phyloP scores from a whole-genome alignment of 495 filamentous ascomycete genomes.

The Aspergillus panamensis region DNA sequence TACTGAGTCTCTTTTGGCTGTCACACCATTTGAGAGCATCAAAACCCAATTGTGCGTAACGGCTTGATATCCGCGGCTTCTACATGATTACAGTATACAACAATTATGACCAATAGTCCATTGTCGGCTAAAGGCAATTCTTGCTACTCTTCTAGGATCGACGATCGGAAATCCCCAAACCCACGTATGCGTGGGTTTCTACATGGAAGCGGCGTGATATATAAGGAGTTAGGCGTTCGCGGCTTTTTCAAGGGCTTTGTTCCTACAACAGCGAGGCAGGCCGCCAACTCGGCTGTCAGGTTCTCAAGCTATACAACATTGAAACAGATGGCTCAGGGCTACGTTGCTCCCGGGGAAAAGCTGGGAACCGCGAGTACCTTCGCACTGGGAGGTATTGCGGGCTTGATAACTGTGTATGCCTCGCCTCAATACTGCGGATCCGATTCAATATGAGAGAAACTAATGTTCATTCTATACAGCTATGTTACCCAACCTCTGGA shows the following conservation, averaged over 20 bases:
- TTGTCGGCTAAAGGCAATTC: neutral
- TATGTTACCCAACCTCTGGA: conserved; percentile 84
- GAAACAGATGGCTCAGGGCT: conserved; percentile 86
- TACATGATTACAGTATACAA: neutral
- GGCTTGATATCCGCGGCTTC: neutral
- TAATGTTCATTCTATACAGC: conserved; percentile 27
- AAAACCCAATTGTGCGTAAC: conserved; percentile 78
- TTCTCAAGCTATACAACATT: conserved; percentile 89
- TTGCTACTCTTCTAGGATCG: conserved; percentile 57
- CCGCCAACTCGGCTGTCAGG: conserved; percentile 85
- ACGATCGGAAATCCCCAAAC: conserved; percentile 85
- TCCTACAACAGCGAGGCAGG: conserved; percentile 89
- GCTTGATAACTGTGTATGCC: conserved; percentile 87
- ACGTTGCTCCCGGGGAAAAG: conserved; percentile 93
- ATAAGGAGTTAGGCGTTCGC: conserved; percentile 76
- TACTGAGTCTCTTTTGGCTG: conserved; percentile 88
- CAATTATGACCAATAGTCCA: neutral
- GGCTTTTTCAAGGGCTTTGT: conserved; percentile 98
- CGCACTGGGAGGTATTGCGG: conserved; percentile 83
- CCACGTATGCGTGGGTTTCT: conserved; percentile 90
- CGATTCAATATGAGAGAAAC: neutral
- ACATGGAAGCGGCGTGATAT: conserved; percentile 83
- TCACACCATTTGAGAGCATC: conserved; percentile 96
- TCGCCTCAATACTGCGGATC: neutral
- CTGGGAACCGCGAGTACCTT: conserved; percentile 86